Evolutionary conservation across 192 early-diverging fungal species (phyloP).

Genomic region (Irineochytrium annulatum): DNA sequence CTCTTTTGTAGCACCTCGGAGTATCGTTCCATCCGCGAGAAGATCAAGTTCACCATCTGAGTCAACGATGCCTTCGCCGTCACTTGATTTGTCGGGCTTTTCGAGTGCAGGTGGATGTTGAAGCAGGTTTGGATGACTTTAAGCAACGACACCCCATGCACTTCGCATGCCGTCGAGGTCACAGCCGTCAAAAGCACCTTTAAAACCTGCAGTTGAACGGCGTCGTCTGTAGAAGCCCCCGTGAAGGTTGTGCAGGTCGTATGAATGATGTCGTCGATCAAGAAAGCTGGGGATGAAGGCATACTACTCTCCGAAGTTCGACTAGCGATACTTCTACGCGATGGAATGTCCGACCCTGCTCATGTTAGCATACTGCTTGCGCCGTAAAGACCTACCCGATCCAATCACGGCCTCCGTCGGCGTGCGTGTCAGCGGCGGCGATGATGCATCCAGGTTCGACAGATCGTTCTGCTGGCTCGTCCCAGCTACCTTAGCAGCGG

Average conservation of each 20-base stretch:
- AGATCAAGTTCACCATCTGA: conserved; percentile 56
- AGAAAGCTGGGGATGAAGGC: background rate
- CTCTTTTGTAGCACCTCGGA: conserved; percentile 35
- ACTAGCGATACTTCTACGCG: background rate
- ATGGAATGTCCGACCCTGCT: too few species aligned
- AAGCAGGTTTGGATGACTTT: conserved; percentile 50
- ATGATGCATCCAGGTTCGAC: background rate
- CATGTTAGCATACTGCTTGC: background rate
- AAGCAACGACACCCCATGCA: conserved; percentile 48
- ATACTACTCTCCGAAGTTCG: background rate
- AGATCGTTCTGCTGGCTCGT: conserved; percentile 15
- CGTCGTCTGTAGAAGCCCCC: conserved; percentile 33
- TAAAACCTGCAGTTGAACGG: conserved; percentile 54
- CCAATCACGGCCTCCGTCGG: conserved; percentile 5
- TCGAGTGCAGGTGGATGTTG: conserved; percentile 44
- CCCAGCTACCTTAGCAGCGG: background rate
- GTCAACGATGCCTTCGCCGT: conserved; percentile 56
- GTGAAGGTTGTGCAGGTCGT: conserved; percentile 42
- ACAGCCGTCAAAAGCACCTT: conserved; percentile 53
- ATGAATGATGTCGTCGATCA: conserved; percentile 62
- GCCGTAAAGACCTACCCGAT: background rate
- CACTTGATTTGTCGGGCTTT: conserved; percentile 34
- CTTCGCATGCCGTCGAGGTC: conserved; percentile 44
- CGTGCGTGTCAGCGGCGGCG: conserved; percentile 6
- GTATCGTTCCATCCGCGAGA: conserved; percentile 56